These are phyloP conservation scores for Liriodendron chinense DNA, from an alignment of 164 flowering plant genomes.

Conservation along the genomic window DNA sequence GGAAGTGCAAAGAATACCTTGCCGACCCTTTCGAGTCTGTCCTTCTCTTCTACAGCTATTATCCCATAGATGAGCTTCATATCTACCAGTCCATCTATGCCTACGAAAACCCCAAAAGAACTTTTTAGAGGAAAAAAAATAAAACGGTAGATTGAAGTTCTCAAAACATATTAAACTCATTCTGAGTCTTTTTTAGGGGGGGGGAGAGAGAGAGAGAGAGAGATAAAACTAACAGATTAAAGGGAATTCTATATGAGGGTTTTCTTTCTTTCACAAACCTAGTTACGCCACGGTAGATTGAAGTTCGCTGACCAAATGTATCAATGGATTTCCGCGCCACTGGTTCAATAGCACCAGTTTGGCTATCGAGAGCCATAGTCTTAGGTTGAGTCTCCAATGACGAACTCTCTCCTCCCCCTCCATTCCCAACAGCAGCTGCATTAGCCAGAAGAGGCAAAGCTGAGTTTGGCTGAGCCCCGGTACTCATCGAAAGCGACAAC, in stretches of 20 bases:
- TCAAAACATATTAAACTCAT: no score
- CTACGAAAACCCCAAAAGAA: slow-evolving; percentile 28
- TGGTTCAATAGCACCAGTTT: slow-evolving; percentile 50
- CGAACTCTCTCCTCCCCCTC: slow-evolving; percentile 37
- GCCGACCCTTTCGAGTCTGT: slow-evolving; percentile 92
- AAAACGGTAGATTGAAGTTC: no score
- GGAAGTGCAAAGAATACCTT: slow-evolving; percentile 44
- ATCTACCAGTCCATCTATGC: slow-evolving; percentile 98
- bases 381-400: slow-evolving; percentile 37
- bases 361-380: slow-evolving; percentile 27
- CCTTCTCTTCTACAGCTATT: slow-evolving; percentile 97
- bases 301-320: slow-evolving; percentile 91
- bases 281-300: slow-evolving; percentile 95
- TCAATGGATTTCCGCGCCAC: slow-evolving; percentile 76
- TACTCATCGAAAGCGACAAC: slow-evolving; percentile 70
- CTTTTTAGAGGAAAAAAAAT: no score
- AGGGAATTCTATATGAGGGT: no score
- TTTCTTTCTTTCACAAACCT: slow-evolving; percentile 36
- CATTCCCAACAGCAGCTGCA: slow-evolving; percentile 16
- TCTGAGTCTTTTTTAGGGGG: no score
- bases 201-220: no score
- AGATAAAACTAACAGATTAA: no score
- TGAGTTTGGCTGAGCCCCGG: slow-evolving; percentile 45
- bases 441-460: slow-evolving; percentile 31
- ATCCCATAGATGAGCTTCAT: slow-evolving; percentile 98